A percentile compares a stretch with the other conserved stretches of the same genome.
phyloP scores from a whole-genome alignment of 129 eudicot genomes.

The Chrysanthemum makinoi region DNA sequence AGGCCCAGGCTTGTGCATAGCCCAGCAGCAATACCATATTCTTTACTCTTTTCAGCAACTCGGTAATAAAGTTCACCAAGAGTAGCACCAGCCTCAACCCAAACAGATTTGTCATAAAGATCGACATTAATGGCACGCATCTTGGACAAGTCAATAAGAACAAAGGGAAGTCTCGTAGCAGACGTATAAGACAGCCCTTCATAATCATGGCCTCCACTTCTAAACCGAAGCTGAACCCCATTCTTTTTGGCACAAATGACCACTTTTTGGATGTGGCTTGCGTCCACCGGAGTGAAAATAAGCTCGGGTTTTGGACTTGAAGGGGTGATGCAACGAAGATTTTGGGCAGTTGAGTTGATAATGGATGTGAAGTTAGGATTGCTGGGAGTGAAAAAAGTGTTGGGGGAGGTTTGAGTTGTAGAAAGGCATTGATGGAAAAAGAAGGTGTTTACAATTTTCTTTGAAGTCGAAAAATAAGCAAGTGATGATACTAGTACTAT shows the following conservation, averaged over 20 bases:
- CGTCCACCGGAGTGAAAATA: constrained; percentile 37
- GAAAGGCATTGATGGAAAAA: constrained; percentile 25
- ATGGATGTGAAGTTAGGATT: constrained; percentile 18
- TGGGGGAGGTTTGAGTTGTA: constrained; percentile 17
- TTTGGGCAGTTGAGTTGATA: constrained; percentile 29
- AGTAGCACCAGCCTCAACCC: too few relatives aligned
- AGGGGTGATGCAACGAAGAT: constrained; percentile 38
- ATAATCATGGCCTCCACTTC: constrained; percentile 52
- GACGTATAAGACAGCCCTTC: constrained; percentile 46
- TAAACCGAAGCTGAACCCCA: constrained; percentile 27
- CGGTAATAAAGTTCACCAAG: constrained; percentile 14
- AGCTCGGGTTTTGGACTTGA: constrained; percentile 25
- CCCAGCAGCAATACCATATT: constrained; percentile 20
- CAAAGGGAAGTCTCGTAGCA: constrained; percentile 18
- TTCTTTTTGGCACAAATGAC: constrained; percentile 36
- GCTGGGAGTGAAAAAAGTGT: constrained; percentile 27
- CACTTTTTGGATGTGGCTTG: background rate
- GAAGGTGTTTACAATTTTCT: constrained; percentile 21
- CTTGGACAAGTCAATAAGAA: constrained; percentile 41
- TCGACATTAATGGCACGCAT: constrained; percentile 21
- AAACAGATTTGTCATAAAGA: too few relatives aligned
- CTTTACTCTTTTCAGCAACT: constrained; percentile 24
- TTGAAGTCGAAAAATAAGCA: constrained; percentile 18
- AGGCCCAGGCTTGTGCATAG: constrained; percentile 24
- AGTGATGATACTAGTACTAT: constrained; percentile 5